Conservation (phyloP, 257 asterid genomes). For the Ophiorrhiza pumila region DNA sequence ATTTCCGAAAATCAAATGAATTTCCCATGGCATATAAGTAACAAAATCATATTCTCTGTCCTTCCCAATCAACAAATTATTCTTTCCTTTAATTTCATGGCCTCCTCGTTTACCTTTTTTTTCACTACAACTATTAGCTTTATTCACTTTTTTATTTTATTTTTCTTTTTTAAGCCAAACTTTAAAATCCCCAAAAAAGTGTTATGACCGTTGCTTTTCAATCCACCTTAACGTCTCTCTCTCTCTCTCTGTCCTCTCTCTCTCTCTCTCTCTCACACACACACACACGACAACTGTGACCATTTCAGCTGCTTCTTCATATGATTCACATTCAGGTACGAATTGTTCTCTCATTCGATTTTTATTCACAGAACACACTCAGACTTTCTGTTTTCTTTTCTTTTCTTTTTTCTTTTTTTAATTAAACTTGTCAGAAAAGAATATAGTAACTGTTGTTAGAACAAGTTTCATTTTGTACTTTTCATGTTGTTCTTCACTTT, state of each 20-base stretch:
- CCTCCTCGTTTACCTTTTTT: constrained; percentile 14
- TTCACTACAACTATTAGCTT: background rate
- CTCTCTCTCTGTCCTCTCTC: constrained; percentile 12
- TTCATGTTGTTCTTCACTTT: background rate
- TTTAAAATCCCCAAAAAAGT: constrained; percentile 22
- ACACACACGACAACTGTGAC: constrained; percentile 2
- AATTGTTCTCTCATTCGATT: constrained; percentile 2
- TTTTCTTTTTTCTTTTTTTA: background rate
- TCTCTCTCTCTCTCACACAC: constrained; percentile 14
- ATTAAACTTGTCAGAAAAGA: constrained; percentile 7
- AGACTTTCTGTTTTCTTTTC: too few relatives aligned
- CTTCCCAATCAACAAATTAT: constrained; percentile 3
- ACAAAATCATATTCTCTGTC: constrained; percentile 16
- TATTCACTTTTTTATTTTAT: constrained; percentile 16
- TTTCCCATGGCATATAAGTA: background rate
- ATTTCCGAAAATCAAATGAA: background rate
- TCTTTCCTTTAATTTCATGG: constrained; percentile 29
- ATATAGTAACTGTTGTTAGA: background rate
- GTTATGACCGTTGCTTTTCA: constrained; percentile 50
- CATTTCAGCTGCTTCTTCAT: constrained; percentile 8
- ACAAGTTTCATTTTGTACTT: background rate
- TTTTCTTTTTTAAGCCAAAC: constrained; percentile 11
- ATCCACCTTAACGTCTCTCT: constrained; percentile 32
- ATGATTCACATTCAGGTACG: constrained; percentile 18
- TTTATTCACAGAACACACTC: background rate